Evolutionary conservation across 2,329 filamentous ascomycete genomes (phyloP).

Genomic region (Pseudogymnoascus sp.): DNA sequence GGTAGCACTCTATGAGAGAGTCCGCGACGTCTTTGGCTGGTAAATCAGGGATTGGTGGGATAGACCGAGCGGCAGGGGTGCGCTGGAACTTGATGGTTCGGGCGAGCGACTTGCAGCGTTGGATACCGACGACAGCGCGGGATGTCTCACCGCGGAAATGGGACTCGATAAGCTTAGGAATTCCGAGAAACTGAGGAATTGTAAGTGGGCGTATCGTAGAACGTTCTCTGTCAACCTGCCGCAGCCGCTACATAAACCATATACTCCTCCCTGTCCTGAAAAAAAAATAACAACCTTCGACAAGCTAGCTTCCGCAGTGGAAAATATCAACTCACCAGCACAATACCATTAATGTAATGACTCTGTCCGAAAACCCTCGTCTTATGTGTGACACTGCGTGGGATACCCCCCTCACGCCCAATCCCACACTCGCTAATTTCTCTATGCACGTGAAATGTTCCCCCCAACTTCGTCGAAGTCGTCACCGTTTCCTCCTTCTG

Average conservation of each 20-base stretch:
- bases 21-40: conserved; percentile 40
- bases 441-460: conserved; percentile 36
- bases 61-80: conserved; percentile 38
- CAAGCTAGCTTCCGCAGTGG: conserved; percentile 16
- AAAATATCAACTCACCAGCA: conserved; percentile 33
- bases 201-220: conserved; percentile 12
- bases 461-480: conserved; percentile 32
- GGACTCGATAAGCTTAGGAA: conserved; percentile 38
- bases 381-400: conserved; percentile 44
- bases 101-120: conserved; percentile 45
- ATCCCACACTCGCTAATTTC: conserved; percentile 27
- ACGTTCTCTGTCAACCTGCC: neutral
- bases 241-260: neutral
- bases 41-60: conserved; percentile 34
- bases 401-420: conserved; percentile 29
- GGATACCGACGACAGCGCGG: conserved; percentile 31
- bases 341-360: conserved; percentile 45
- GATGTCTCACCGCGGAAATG: conserved; percentile 32
- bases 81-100: conserved; percentile 43
- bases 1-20: conserved; percentile 40
- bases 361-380: conserved; percentile 47
- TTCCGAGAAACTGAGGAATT: conserved; percentile 32
- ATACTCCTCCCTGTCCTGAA: neutral
- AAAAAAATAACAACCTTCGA: conserved; percentile 16
- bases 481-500: conserved; percentile 31